Evolutionary conservation across 2,329 filamentous ascomycete genomes (phyloP), one percentile per base, ranked within the genome.

Genomic region (Neurospora sp.): DNA sequence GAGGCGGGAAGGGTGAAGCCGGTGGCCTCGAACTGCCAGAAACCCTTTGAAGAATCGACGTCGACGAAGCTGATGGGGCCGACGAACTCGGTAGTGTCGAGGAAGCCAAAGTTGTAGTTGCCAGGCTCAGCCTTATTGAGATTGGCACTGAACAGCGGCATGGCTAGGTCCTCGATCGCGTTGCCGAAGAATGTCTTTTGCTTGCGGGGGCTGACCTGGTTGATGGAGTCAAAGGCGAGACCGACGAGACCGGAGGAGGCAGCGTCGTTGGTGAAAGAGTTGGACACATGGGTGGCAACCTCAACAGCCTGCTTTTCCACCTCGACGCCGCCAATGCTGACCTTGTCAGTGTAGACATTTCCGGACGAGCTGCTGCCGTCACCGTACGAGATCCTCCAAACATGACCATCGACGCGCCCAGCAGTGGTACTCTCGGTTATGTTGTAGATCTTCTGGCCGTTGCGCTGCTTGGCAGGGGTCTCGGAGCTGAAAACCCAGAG

Each of bases 401-500:
- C 82, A 71, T 73, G 70, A 67, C 75, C 76, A 23, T 72, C 70
- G 73, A 87, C 73, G 70, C 82, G 78, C 73, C 82, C 83, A 66
- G 81, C 78, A 8, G 81, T 82, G 43, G 74, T 77, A 72, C 82
- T 80, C 23, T 78, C 71, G 69, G 78, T 75, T 19, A 84, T 84
- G 69, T 84, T 82, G 80, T 90, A 91, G 77, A 86, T 77, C 71
- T 79, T 78, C 78, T 90, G 88, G 33, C 86, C 86, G 9, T 74
- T 75, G 68, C 82, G 80, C 72, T 86, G 78, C 7, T 79, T 77
- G 15, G 78, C 72, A 6, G 86, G 78, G 52, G 88, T 84, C 68
- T 87, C 80, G 66, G 79, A 82, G 17, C 87, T 90, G 80, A 89
- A 91, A 40, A 89, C 87, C 89, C 89, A 91, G 83, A 91, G 82